Conservation (phyloP, 2,329 filamentous ascomycete species). For the Aschersonia sp. region DNA sequence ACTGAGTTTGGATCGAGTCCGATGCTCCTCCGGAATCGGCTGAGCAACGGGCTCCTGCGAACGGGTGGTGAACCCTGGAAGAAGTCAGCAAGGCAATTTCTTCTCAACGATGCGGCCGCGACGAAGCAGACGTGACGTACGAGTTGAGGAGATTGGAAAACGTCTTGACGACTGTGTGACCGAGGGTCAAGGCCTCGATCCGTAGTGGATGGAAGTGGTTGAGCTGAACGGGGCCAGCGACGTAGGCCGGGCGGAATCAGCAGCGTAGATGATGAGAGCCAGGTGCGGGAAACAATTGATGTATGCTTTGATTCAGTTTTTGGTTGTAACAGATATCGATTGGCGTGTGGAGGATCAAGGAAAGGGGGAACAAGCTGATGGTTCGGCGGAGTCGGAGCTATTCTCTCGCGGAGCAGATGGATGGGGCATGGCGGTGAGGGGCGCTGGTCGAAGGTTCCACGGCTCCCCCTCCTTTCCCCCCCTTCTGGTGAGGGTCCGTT, state of each 20-base stretch:
- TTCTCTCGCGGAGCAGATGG: too few species aligned
- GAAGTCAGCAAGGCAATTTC: not conserved
- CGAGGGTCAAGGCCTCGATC: constrained; percentile 40
- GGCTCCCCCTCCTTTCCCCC: too few species aligned
- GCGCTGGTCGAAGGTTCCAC: too few species aligned
- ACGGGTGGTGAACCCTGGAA: constrained; percentile 77
- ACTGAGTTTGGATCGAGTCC: constrained; percentile 46
- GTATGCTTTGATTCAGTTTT: too few species aligned
- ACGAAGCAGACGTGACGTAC: constrained; percentile 36
- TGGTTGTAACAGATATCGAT: too few species aligned
- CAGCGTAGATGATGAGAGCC: not conserved
- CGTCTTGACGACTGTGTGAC: constrained; percentile 69
- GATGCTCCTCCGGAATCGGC: constrained; percentile 72
- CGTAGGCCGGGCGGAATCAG: not conserved
- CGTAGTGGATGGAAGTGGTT: constrained; percentile 5
- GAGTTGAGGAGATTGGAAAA: constrained; percentile 98
- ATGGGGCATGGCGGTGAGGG: too few species aligned
- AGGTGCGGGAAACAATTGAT: too few species aligned
- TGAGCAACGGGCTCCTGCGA: constrained; percentile 91
- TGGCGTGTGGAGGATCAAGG: too few species aligned
- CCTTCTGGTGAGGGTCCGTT: too few species aligned
- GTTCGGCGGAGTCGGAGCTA: too few species aligned
- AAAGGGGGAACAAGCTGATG: too few species aligned
- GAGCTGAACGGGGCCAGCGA: not conserved
- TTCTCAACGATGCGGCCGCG: not conserved